Base-by-base conservation (phyloP, 2,329 filamentous ascomycete genomes). In the Neonectria neomacrospora region DNA sequence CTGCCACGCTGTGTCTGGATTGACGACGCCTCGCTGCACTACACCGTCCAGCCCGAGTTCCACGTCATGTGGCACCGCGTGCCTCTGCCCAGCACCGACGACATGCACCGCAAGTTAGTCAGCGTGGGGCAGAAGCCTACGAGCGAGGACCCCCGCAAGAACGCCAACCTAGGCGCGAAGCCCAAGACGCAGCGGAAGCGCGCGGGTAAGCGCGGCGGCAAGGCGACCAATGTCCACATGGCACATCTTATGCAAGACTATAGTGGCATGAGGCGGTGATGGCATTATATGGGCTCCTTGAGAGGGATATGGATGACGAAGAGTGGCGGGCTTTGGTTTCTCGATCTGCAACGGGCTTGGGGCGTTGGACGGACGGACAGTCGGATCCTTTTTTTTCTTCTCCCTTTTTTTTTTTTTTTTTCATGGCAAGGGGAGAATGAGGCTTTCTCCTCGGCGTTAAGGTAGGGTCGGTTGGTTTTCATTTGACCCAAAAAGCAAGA, bases 221-320 rank as follows among this genome's bases (percentile, higher is more conserved):
- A 94, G 84, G 89, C 91, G 60, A 96, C 93, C 26, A 97, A 97
- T 76, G 89, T 88, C 28, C 94, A 97, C 77, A 96, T 97, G 93
- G 85, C 85, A 70, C 88, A 90, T 67, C 85, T 97, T 63, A 83
- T 97, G 75, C 90, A 93, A 80, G 92, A 95, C 75, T 94, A 83
- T 74, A 85, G 82, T 66, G 77, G 81, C 56, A 74, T 82, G 69
- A 80, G 82, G 71, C 75, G 81, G 62, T 83, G 71, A 77, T 16
- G 12, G n/a, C 20, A 32, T 5, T 3, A 5, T 7, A 1, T 20
- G 5, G 10, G 9, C 37, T 18, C n/a, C 4, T n/a, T 2, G 12
- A 14, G n/a, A 5, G 14, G 37, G 22, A 18, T n/a, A n/a, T 30
- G 34, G 34, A 37, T n/a, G 34, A 37, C 14, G 5, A 50, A 12